Conservation (phyloP, 331 rosid species). For the Malus hybrid region DNA sequence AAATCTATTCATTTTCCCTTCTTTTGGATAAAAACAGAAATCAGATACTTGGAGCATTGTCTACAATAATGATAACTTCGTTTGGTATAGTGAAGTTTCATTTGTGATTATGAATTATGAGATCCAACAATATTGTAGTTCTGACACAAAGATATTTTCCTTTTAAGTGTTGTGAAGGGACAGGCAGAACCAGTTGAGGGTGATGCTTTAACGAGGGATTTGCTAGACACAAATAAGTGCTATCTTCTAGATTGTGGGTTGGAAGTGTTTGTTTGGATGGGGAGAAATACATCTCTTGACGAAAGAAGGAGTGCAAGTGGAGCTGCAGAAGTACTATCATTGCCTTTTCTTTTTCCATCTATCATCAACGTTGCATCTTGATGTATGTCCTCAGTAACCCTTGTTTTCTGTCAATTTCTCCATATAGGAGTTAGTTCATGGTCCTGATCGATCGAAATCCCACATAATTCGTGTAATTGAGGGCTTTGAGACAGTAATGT, state of each 20-base stretch:
- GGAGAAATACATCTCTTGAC: slow-evolving; percentile 87
- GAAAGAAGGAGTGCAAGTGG: slow-evolving; percentile 76
- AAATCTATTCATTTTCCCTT: neutral
- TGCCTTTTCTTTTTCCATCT: neutral
- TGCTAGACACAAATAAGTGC: slow-evolving; percentile 76
- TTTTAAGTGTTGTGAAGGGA: slow-evolving; percentile 73
- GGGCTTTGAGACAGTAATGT: slow-evolving; percentile 94
- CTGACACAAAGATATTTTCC: slow-evolving; percentile 22
- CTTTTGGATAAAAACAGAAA: neutral
- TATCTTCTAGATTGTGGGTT: slow-evolving; percentile 79
- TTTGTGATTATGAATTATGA: slow-evolving; percentile 3
- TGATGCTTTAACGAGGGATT: slow-evolving; percentile 67
- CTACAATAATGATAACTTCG: slow-evolving; percentile 3
- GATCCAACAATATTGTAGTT: slow-evolving; percentile 14
- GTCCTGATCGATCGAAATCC: slow-evolving; percentile 50
- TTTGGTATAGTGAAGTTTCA: slow-evolving; percentile 10
- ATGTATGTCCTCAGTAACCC: slow-evolving; percentile 20
- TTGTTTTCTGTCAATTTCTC: slow-evolving; percentile 15
- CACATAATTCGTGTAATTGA: slow-evolving; percentile 83
- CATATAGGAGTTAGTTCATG: slow-evolving; percentile 56
- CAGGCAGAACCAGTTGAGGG: slow-evolving; percentile 51
- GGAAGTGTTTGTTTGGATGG: slow-evolving; percentile 92
- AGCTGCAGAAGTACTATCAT: slow-evolving; percentile 69
- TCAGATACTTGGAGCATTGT: neutral
- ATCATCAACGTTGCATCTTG: slow-evolving; percentile 12